Percentiles rank a stretch among this genome's conserved stretches.
Conservation (phyloP, 139 green algal genomes). For the Haematococcus lacustris region DNA sequence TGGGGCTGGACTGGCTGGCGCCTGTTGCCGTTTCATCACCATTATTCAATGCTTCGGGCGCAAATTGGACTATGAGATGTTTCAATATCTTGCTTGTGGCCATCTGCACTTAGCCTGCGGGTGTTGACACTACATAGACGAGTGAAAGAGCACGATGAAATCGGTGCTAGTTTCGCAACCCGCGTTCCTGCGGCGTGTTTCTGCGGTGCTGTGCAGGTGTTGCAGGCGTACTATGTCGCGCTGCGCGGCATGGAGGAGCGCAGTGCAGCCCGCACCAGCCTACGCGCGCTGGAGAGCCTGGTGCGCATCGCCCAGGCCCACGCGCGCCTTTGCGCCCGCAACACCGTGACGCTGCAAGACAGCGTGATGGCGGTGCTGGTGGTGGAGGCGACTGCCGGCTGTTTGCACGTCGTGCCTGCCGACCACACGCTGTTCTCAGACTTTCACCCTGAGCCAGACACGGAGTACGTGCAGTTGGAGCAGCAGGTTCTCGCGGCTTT, state of each 20-base stretch:
- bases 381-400: constrained; percentile 24
- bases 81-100: background rate
- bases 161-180: background rate
- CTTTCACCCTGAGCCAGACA: background rate
- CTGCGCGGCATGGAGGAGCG: constrained; percentile 34
- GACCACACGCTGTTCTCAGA: background rate
- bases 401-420: background rate
- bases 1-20: too few species aligned
- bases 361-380: constrained; percentile 55
- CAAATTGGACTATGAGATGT: too few species aligned
- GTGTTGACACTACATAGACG: background rate
- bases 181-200: background rate
- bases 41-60: background rate
- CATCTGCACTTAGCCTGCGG: background rate
- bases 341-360: constrained; percentile 47
- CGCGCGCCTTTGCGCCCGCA: constrained; percentile 60
- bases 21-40: too few species aligned
- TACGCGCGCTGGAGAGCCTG: constrained; percentile 82
- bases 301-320: constrained; percentile 83
- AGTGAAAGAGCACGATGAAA: background rate
- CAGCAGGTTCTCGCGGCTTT: background rate
- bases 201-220: constrained; percentile 21
- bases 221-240: constrained; percentile 70
- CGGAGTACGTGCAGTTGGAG: background rate
- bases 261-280: constrained; percentile 44